Conservation (phyloP, 176 grass and related monocot genomes). For the Paspalum vaginatum region DNA sequence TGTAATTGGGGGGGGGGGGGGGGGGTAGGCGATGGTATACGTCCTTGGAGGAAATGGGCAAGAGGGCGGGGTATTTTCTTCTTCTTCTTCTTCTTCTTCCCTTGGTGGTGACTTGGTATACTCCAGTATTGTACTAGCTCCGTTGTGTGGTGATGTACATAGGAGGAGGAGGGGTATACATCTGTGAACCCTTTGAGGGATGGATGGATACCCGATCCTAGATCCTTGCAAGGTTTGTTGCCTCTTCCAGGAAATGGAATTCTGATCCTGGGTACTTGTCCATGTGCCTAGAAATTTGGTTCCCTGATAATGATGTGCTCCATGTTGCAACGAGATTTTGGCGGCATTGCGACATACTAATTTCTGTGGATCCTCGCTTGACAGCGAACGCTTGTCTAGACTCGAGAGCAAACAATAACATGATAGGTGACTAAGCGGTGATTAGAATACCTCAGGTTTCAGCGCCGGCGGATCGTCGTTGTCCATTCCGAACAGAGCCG, state of each 20-base stretch:
- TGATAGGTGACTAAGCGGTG: neutral
- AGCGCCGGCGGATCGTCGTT: neutral
- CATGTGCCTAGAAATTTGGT: neutral
- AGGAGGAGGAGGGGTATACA: constrained; percentile 53
- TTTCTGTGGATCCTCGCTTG: neutral
- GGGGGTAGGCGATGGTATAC: constrained; percentile 33
- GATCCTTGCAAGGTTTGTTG: constrained; percentile 34
- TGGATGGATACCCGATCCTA: constrained; percentile 34
- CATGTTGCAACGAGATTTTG: neutral
- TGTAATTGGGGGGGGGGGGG: constrained; percentile 31
- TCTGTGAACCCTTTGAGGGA: constrained; percentile 45
- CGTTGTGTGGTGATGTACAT: constrained; percentile 59
- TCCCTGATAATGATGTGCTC: neutral
- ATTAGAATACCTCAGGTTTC: neutral
- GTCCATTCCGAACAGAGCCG: neutral
- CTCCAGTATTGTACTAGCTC: constrained; percentile 55
- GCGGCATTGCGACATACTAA: neutral
- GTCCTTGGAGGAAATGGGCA: constrained; percentile 34
- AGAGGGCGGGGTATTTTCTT: constrained; percentile 29
- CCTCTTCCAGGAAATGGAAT: constrained; percentile 5
- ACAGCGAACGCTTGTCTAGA: neutral
- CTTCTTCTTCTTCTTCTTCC: too few relatives aligned
- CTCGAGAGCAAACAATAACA: neutral
- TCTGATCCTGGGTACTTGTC: neutral
- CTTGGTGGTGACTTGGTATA: constrained; percentile 57